Evolutionary conservation across 768 basidiomycete genomes (phyloP).

Genomic region (Tubosaeta sp.): DNA sequence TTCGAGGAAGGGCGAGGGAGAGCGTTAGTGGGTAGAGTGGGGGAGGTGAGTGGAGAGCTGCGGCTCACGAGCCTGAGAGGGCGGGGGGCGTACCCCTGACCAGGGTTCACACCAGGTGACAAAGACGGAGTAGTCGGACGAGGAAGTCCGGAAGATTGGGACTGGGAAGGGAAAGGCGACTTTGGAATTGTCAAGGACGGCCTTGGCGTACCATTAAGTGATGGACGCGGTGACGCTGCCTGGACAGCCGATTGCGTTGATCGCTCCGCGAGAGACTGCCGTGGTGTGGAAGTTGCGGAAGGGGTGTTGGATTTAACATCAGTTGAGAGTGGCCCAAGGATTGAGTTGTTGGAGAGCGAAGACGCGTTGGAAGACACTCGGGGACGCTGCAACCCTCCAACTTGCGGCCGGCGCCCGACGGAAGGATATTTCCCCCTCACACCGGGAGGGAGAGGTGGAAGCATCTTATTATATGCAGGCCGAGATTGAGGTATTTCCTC

Average conservation of each 20-base stretch:
- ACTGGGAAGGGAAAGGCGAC: constrained; percentile 14
- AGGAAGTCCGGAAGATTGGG: constrained; percentile 16
- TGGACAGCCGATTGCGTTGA: constrained; percentile 10
- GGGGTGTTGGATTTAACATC: constrained; percentile 7
- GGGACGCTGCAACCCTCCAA: constrained; percentile 17
- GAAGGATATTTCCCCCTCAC: constrained; percentile 20
- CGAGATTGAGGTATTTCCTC: constrained; percentile 13
- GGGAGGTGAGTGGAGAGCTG: constrained; percentile 9
- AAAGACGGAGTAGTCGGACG: constrained; percentile 18
- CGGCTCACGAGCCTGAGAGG: constrained; percentile 24
- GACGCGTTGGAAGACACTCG: constrained; percentile 35
- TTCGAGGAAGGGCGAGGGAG: neutral
- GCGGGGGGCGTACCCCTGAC: constrained; percentile 21
- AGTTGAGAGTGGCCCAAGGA: constrained; percentile 2
- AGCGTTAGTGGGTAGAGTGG: neutral
- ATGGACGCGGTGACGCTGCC: constrained; percentile 12
- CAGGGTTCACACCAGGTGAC: neutral
- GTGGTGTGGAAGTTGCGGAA: constrained; percentile 11
- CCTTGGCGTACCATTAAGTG: constrained; percentile 16
- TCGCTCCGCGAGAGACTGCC: constrained; percentile 9
- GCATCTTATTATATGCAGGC: constrained; percentile 22
- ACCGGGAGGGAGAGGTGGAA: constrained; percentile 28
- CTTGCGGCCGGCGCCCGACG: constrained; percentile 11
- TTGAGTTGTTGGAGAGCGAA: constrained; percentile 21
- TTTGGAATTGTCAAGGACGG: constrained; percentile 27